Base-by-base conservation (phyloP, 2,329 filamentous ascomycete species). In the Cordyceps farinosa region DNA sequence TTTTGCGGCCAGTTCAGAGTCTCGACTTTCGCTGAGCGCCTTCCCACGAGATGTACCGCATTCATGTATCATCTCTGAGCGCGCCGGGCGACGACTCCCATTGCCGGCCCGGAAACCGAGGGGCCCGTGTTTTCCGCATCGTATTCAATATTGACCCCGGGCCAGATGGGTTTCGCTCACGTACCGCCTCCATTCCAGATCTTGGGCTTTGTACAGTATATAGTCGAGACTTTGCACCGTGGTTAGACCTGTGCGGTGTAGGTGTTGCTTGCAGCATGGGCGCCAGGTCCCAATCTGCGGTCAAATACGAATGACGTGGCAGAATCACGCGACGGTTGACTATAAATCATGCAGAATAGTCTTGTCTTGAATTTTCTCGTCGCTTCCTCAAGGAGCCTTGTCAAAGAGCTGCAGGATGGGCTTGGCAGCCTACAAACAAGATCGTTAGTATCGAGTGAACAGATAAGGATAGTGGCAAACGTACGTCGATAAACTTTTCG, bases 401-500 rank as follows among this genome's bases (percentile, higher is more conserved):
- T 94, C 91, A 68, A 96, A 92, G 2, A 91, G 85, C 73, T 89
- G 90, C 75, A 93, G 89, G 64, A 96, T 96, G 0, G 91, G 91
- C 82, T 93, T 94, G 57, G 91, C 91, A 56, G 90, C 91, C 90
- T 92, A 67, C 30, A 64, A 22, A 22, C 15, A 11, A 4, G 60
- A 52, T 29, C 22, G 60, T 68, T 69, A 74, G 68, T 51, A 67
- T 40, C 29, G 6, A 64, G 44, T 42, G 36, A 34, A 10, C 3
- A 30, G 38, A 51, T 5, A 53, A 36, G 27, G 17, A 17, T 11
- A 29, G n/a, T 27, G 11, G 17, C 10, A 29, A 6, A 79, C 89
- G 72, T 72, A 91, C 90, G 76, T 96, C 92, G 70, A 97, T 94
- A 72, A 97, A 97, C 71, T 91, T 93, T 78, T 98, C 95, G 63